Evolutionary conservation across 331 rosid genomes (phyloP), one percentile per base, ranked within the genome.

Genomic region (Malus hybrid): DNA sequence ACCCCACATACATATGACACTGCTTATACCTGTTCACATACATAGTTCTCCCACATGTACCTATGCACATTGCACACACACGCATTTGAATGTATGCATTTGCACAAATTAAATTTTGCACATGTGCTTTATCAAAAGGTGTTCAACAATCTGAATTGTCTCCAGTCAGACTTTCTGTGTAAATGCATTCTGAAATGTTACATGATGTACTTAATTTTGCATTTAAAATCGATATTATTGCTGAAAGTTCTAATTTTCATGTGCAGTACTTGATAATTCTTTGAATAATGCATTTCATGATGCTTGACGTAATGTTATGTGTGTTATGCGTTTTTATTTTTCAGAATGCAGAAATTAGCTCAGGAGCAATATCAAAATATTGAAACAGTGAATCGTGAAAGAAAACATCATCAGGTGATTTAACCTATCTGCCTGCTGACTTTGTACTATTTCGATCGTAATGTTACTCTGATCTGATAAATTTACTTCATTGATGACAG

Each of bases 371-470:
- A 75, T 64, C 90, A 88, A 31, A 84, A 90, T 85, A 95, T 90
- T 81, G 99, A 93, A 83, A 86, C 88, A 36, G 98, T 92, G 62
- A 92, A 95, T 64, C 99, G 98, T 66, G 97, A 92, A 79, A 90
- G 99, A 80, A 92, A 95, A 88, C 89, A 86, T 73, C 99, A 90
- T 81, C 99, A 95, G 96, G 99, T 95, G 80, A 80, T 65, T 61
- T 70, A 72, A 69, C 46, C 76, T 69, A 64, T 54, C 52, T 66
- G 29, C 74, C 22, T 50, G 19, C 39, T 22, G 56, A 75, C 33
- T 6, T 12, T 80, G 63, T 65, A 42, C 27, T 50, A 78, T 69
- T 10, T 42, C 5, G 50, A 55, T 79, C 46, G 19, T 34, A 10
- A n/a, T 66, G 50, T 39, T 67, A 3, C 60, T 64, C 20, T 73